phyloP scores from a whole-genome alignment of 2,329 filamentous ascomycete genomes.

The Akanthomyces uredinophilus region DNA sequence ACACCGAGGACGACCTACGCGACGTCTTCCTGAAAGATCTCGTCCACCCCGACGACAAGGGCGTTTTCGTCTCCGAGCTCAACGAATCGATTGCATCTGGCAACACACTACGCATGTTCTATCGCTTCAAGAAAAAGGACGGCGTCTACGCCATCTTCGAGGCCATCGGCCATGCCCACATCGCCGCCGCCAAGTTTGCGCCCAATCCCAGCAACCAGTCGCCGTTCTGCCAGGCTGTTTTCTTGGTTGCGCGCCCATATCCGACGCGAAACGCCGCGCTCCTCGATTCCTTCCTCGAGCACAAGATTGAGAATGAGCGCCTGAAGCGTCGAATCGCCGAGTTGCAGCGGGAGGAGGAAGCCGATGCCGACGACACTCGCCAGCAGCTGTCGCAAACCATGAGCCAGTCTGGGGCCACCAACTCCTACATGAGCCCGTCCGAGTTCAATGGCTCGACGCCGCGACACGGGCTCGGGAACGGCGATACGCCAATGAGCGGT shows the following conservation, averaged over 20 bases:
- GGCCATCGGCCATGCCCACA: conserved; percentile 86
- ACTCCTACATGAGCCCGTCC: conserved; percentile 40
- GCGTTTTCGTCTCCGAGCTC: conserved; percentile 79
- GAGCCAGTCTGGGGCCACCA: conserved; percentile 52
- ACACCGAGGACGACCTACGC: conserved; percentile 62
- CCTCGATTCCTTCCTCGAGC: conserved; percentile 88
- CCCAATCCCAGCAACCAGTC: conserved; percentile 60
- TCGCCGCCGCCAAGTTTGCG: conserved; percentile 62
- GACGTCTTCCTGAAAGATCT: conserved; percentile 74
- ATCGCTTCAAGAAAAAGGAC: conserved; percentile 73
- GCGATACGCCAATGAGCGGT: conserved; percentile 33
- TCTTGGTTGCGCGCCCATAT: conserved; percentile 88
- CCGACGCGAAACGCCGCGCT: conserved; percentile 81
- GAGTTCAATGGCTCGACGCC: conserved; percentile 35
- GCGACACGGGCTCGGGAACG: conserved; percentile 26
- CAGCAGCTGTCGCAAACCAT: conserved; percentile 48
- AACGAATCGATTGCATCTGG: conserved; percentile 82
- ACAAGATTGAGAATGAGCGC: conserved; percentile 94
- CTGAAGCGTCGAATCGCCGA: conserved; percentile 79
- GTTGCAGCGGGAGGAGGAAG: conserved; percentile 77
- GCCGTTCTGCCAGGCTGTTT: conserved; percentile 79
- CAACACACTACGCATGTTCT: conserved; percentile 77
- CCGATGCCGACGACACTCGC: conserved; percentile 65
- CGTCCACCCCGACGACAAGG: conserved; percentile 80
- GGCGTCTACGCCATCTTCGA: conserved; percentile 77